These are phyloP conservation scores for Talaromyces sp. DNA, from an alignment of 2,329 filamentous ascomycete genomes.

Conservation along the genomic window DNA sequence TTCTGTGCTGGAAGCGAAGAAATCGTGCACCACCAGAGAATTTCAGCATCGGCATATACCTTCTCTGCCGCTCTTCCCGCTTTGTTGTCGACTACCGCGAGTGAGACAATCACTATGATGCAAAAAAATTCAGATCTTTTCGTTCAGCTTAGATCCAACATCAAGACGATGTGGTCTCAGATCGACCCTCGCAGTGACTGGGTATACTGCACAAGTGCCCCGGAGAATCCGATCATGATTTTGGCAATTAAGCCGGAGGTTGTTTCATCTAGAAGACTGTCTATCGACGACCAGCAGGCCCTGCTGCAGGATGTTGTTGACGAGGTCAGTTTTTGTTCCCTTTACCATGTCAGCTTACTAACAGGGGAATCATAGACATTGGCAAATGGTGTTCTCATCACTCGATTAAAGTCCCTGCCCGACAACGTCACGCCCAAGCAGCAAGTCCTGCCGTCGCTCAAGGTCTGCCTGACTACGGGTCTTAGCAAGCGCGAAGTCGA, in stretches of 20 bases:
- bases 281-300: constrained; percentile 71
- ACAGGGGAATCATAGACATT: constrained; percentile 54
- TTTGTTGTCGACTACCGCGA: constrained; percentile 90
- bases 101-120: constrained; percentile 79
- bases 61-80: constrained; percentile 93
- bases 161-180: constrained; percentile 77
- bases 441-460: constrained; percentile 71
- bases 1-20: constrained; percentile 92
- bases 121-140: constrained; percentile 84
- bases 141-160: constrained; percentile 74
- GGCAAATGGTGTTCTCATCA: constrained; percentile 83
- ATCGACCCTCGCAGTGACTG: constrained; percentile 91
- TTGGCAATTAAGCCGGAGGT: constrained; percentile 80
- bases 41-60: constrained; percentile 86
- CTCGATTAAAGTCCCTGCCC: constrained; percentile 74
- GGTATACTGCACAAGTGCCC: constrained; percentile 73
- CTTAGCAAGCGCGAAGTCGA: constrained; percentile 92
- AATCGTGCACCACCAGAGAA: constrained; percentile 92
- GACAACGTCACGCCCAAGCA: constrained; percentile 63
- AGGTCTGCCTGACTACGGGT: constrained; percentile 83
- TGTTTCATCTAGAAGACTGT: constrained; percentile 63
- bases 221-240: constrained; percentile 83
- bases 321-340: constrained; percentile 59
- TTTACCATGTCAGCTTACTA: constrained; percentile 7
- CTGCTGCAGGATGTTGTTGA: constrained; percentile 90